Evolutionary conservation across 2,329 filamentous ascomycete genomes (phyloP), one percentile per base, ranked within the genome.

Genomic region (Corynespora cassiicola): DNA sequence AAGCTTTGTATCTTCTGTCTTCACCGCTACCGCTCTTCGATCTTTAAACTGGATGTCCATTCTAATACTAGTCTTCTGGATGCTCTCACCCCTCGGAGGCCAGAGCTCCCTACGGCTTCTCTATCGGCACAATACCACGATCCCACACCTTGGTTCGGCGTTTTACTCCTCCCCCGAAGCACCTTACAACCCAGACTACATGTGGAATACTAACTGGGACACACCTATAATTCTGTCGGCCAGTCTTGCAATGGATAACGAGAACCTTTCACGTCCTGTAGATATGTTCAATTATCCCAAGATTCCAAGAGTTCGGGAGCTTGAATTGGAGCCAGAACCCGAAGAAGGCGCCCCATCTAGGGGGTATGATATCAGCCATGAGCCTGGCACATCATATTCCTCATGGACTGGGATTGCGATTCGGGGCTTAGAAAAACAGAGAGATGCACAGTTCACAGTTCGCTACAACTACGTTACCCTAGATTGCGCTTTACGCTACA

Each of bases 241-340:
- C 14, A 41, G 38, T n/a, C 34, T 46, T 2, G 20, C 28, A 19
- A 19, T 12, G 1, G 39, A 42, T 14, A 15, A 26, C 7, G 24
- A 10, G 2, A n/a, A n/a, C n/a, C n/a, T n/a, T n/a, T n/a, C n/a
- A n/a, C n/a, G n/a, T n/a, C 35, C 39, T 8, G 24, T 31, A 3
- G 43, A 47, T 18, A 14, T 37, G 5, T 47, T 39, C 36, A 29
- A n/a, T 9, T 39, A 47, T 15, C 43, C 38, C 3, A 47, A 47
- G 21, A 20, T 47, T 11, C 38, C 42, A 1, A 23, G 42, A 5
- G 11, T 45, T 4, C 16, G 35, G 4, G 16, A 18, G 2, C 22
- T 42, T n/a, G 38, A 46, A 15, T 20, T 29, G 5, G 8, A 7
- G 1, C n/a, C n/a, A 26, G 30, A 10, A 14, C 14, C 26, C 7